A percentile compares a stretch with the other conserved stretches of the same genome.
Conservation (phyloP, 768 basidiomycete genomes). For the Hericium alpestre region DNA sequence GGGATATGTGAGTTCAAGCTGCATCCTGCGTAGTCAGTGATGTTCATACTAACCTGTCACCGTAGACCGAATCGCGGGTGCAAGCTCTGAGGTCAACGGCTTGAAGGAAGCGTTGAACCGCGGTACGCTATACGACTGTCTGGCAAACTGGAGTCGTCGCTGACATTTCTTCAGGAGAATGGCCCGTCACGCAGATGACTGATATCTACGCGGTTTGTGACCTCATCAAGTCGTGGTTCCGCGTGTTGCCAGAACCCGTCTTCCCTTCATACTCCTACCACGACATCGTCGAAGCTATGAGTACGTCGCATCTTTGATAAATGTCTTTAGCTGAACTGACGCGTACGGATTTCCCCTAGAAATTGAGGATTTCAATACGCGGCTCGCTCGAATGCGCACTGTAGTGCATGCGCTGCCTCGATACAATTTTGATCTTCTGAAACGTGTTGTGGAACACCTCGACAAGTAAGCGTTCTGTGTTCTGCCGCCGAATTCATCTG, state of each 20-base stretch:
- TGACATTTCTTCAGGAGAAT: constrained; percentile 34
- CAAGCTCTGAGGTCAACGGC: constrained; percentile 53
- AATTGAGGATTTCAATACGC: constrained; percentile 57
- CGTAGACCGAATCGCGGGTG: constrained; percentile 76
- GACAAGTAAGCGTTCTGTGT: constrained; percentile 40
- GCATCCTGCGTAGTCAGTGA: neutral
- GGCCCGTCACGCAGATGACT: constrained; percentile 44
- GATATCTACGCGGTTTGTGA: constrained; percentile 82
- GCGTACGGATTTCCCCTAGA: constrained; percentile 28
- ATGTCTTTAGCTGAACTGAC: neutral
- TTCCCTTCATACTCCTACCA: constrained; percentile 63
- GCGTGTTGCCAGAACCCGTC: constrained; percentile 68
- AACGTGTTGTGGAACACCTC: constrained; percentile 73
- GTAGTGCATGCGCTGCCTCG: constrained; percentile 63
- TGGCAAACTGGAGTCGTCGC: neutral
- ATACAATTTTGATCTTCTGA: constrained; percentile 69
- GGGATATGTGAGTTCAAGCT: constrained; percentile 58
- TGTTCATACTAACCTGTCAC: neutral
- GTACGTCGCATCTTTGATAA: constrained; percentile 26
- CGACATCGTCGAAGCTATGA: constrained; percentile 59
- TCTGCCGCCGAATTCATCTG: neutral
- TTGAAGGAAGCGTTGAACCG: constrained; percentile 69
- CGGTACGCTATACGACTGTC: constrained; percentile 27
- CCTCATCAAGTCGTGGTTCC: constrained; percentile 78
- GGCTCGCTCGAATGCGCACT: constrained; percentile 50